phyloP scores from a whole-genome alignment of 1,284 basidiomycete genomes.

The Cryptococcus amylolentus region DNA sequence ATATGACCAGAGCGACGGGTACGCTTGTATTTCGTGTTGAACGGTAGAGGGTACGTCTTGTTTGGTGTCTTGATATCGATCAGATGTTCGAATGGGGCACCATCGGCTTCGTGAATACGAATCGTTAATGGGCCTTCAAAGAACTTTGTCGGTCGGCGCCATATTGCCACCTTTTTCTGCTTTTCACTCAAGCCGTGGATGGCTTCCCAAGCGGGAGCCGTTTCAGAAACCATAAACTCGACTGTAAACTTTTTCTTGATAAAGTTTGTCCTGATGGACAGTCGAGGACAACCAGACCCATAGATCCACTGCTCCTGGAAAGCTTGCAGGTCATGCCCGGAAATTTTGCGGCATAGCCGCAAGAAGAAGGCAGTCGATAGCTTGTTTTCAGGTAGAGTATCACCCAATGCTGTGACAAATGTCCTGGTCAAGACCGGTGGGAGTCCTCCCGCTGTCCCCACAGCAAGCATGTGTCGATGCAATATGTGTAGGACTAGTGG shows the following conservation, averaged over 20 bases:
- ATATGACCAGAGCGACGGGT: slow-evolving; percentile 69
- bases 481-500: slow-evolving; percentile 94
- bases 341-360: slow-evolving; percentile 87
- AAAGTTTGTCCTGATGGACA: slow-evolving; percentile 85
- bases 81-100: slow-evolving; percentile 98
- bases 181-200: slow-evolving; percentile 17
- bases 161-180: slow-evolving; percentile 50
- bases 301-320: slow-evolving; percentile 99
- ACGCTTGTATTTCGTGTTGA: slow-evolving; percentile 99
- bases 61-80: slow-evolving; percentile 81
- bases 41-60: slow-evolving; percentile 94
- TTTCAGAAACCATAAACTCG: slow-evolving; percentile 89
- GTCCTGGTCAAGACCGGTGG: slow-evolving; percentile 93
- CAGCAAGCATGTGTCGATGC: slow-evolving; percentile 87
- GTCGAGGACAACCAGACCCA: slow-evolving; percentile 90
- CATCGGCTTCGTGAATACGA: slow-evolving; percentile 97
- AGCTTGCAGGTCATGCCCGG: slow-evolving; percentile 78
- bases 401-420: slow-evolving; percentile 89
- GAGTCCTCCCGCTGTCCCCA: slow-evolving; percentile 89
- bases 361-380: slow-evolving; percentile 89
- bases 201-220: slow-evolving; percentile 62
- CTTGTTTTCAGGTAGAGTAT: slow-evolving; percentile 79
- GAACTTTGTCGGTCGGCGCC: slow-evolving; percentile 76
- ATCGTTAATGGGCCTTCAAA: slow-evolving; percentile 99
- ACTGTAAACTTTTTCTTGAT: slow-evolving; percentile 98